A percentile compares a stretch with the other conserved stretches of the same genome.
Conservation (phyloP, 352 stramenopile species). For the Elongisporangium senticosum region DNA sequence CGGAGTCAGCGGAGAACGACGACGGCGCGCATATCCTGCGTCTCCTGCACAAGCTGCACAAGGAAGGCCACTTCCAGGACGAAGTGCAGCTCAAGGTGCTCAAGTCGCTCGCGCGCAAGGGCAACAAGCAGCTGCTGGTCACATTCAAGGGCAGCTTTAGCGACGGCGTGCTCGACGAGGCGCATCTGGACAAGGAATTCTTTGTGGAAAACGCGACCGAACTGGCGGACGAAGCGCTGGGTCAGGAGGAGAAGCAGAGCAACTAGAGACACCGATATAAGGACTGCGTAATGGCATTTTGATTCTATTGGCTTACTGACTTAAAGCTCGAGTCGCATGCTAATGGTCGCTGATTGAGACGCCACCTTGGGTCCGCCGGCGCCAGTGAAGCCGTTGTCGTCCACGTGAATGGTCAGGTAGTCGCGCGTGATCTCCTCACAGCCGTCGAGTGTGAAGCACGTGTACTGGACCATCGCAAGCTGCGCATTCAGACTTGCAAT, state of each 20-base stretch:
- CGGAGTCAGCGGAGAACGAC: conserved; percentile 42
- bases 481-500: conserved; percentile 12
- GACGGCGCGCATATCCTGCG: conserved; percentile 35
- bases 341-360: conserved; percentile 9
- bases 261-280: conserved; percentile 1
- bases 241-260: conserved; percentile 15
- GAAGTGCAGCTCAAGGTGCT: conserved; percentile 70
- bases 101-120: conserved; percentile 83
- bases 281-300: not conserved
- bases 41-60: conserved; percentile 70
- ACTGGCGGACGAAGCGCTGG: conserved; percentile 59
- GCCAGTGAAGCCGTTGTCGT: conserved; percentile 56
- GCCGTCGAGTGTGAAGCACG: conserved; percentile 13
- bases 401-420: conserved; percentile 37
- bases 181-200: conserved; percentile 70
- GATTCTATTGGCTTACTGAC: not conserved
- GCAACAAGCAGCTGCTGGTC: conserved; percentile 67
- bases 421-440: conserved; percentile 25
- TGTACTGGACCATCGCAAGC: conserved; percentile 35
- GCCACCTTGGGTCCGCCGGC: conserved; percentile 21
- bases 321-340: not conserved
- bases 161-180: conserved; percentile 37
- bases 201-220: conserved; percentile 83
- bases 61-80: conserved; percentile 66
- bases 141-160: conserved; percentile 79